These are phyloP conservation scores for Solanum microdontum DNA, from an alignment of 257 asterid species.

Conservation along the genomic window DNA sequence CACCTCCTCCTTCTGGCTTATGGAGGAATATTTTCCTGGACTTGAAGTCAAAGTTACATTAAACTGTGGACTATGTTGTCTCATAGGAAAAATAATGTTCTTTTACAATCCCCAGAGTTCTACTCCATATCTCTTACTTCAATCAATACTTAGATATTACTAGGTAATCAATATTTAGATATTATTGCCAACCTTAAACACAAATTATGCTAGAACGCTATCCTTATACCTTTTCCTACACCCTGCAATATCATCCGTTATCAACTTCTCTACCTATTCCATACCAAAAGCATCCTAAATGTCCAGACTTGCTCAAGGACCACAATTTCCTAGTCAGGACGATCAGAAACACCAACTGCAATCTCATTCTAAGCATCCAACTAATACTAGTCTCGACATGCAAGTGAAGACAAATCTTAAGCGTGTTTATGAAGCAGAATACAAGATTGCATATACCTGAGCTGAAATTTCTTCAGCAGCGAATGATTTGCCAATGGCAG, in stretches of 20 bases:
- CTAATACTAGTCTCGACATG: background rate
- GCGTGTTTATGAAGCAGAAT: background rate
- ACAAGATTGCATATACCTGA: conserved; percentile 33
- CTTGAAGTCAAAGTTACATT: background rate
- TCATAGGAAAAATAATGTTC: background rate
- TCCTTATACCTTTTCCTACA: background rate
- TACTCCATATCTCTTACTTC: background rate
- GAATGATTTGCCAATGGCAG: conserved; percentile 74
- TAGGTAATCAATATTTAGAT: background rate
- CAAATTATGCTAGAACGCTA: background rate
- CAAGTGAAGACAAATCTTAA: background rate
- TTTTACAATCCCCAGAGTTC: background rate
- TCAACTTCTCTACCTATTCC: background rate
- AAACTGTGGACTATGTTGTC: background rate
- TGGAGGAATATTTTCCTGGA: background rate
- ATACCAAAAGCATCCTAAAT: background rate
- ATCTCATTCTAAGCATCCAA: background rate
- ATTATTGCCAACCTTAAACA: background rate
- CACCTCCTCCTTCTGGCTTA: background rate
- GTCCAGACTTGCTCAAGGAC: background rate
- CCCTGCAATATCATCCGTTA: background rate
- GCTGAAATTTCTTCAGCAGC: conserved; percentile 96
- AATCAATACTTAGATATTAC: background rate
- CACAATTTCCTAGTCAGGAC: background rate
- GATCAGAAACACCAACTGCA: background rate